Percentiles rank a stretch among this genome's conserved stretches.
Conservation (phyloP, 2,329 filamentous ascomycete genomes). For the Pseudopyrenochaeta lycopersici region DNA sequence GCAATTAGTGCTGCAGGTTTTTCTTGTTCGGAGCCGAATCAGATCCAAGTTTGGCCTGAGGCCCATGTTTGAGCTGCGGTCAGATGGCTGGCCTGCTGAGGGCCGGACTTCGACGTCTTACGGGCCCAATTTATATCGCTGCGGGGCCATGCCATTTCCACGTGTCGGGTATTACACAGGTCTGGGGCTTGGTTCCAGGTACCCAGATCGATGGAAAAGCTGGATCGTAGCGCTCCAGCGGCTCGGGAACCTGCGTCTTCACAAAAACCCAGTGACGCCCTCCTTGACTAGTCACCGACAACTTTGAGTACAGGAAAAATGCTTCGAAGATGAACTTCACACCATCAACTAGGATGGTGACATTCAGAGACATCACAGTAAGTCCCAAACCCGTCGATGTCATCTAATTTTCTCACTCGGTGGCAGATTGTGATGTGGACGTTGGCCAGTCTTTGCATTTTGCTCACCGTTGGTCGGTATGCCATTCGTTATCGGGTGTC, state of each 20-base stretch:
- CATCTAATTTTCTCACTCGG: too few species aligned
- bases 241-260: neutral
- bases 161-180: slow-evolving; percentile 2
- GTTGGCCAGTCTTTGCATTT: slow-evolving; percentile 2
- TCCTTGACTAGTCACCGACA: neutral
- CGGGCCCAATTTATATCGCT: neutral
- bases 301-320: neutral
- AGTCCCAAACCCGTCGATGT: neutral
- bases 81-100: neutral
- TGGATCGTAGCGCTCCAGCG: neutral
- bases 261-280: neutral
- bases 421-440: slow-evolving; percentile 11
- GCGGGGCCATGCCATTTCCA: neutral
- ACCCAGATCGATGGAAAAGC: neutral
- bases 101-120: slow-evolving; percentile 1
- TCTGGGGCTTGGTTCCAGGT: neutral
- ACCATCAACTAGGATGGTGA: neutral
- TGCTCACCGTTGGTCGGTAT: slow-evolving; percentile 8
- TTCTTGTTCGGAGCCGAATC: neutral
- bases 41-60: neutral
- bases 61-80: neutral
- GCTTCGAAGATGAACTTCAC: neutral
- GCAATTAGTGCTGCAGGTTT: neutral
- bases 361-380: neutral
- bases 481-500: slow-evolving; percentile 1